Evolutionary conservation across 129 eudicot species (phyloP).

Genomic region (Gnaphalium uliginosum): DNA sequence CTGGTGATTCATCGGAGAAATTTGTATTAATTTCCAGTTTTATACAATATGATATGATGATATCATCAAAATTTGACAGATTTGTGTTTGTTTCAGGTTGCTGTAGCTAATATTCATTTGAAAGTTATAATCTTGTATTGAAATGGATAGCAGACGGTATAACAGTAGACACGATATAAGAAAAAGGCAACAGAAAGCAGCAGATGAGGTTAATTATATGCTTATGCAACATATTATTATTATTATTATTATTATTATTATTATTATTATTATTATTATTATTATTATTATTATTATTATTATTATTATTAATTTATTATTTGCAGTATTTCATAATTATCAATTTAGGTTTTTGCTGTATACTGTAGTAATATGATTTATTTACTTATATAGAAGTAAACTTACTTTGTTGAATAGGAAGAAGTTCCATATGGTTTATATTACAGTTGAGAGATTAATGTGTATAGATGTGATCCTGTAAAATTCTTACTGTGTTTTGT

Average conservation of each 20-base stretch:
- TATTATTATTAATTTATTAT: background rate
- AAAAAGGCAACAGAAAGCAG: conserved; percentile 40
- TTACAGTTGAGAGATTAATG: background rate
- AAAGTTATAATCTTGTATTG: conserved; percentile 25
- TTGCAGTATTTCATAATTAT: no score
- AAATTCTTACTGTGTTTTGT: conserved; percentile 13
- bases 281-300: background rate
- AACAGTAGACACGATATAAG: conserved; percentile 46
- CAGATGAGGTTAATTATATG: conserved; percentile 46
- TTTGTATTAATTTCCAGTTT: background rate
- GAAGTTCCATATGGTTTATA: background rate
- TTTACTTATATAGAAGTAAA: background rate
- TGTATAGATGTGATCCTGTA: background rate
- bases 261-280: background rate
- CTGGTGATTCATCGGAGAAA: background rate
- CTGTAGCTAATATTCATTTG: conserved; percentile 9
- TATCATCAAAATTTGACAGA: background rate
- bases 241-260: background rate
- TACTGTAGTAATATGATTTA: no score
- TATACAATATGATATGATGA: background rate
- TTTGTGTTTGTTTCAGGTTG: background rate
- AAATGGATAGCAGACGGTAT: conserved; percentile 66
- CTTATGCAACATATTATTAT: conserved; percentile 10
- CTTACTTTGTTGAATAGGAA: background rate
- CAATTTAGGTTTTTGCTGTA: background rate